Evolutionary conservation across 805 yeast genomes (phyloP).

Genomic region (Vanderwaltozyma verrucispora): DNA sequence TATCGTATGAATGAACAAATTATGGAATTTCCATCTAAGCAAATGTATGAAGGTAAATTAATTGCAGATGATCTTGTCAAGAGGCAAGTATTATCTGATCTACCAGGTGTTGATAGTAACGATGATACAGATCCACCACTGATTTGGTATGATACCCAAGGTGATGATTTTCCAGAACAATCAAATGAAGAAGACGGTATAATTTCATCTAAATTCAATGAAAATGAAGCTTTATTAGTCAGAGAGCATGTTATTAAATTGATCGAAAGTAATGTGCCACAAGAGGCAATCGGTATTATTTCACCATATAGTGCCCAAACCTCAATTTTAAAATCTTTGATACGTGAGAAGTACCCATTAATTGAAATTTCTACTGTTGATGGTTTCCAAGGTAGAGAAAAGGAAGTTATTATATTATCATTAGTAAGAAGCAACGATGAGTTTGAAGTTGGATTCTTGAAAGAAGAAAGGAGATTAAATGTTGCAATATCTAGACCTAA

Average conservation of each 20-base stretch:
- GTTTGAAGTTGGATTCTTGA: constrained; percentile 69
- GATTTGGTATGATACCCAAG: constrained; percentile 90
- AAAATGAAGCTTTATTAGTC: constrained; percentile 61
- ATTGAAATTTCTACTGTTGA: constrained; percentile 86
- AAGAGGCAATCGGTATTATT: constrained; percentile 65
- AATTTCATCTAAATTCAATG: constrained; percentile 58
- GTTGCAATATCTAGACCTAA: constrained; percentile 91
- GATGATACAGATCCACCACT: constrained; percentile 49
- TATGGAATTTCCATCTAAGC: constrained; percentile 65
- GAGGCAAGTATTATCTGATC: constrained; percentile 41
- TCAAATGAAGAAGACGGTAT: constrained; percentile 29
- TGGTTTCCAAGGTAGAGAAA: constrained; percentile 95
- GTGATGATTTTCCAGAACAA: constrained; percentile 68
- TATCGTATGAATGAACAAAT: constrained; percentile 78
- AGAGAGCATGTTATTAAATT: constrained; percentile 45
- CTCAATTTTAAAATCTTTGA: constrained; percentile 38
- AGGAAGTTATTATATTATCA: constrained; percentile 71
- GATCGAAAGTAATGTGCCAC: constrained; percentile 40
- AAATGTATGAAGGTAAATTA: constrained; percentile 53
- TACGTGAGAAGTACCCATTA: constrained; percentile 31
- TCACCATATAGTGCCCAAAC: constrained; percentile 92
- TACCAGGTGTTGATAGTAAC: constrained; percentile 37
- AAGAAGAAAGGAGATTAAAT: constrained; percentile 70
- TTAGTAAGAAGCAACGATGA: constrained; percentile 71
- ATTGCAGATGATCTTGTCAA: constrained; percentile 53